Percentiles rank a stretch among this genome's conserved stretches.
These are phyloP conservation scores for Penicillium sumatraense DNA, from an alignment of 2,329 filamentous ascomycete genomes.

Conservation along the genomic window DNA sequence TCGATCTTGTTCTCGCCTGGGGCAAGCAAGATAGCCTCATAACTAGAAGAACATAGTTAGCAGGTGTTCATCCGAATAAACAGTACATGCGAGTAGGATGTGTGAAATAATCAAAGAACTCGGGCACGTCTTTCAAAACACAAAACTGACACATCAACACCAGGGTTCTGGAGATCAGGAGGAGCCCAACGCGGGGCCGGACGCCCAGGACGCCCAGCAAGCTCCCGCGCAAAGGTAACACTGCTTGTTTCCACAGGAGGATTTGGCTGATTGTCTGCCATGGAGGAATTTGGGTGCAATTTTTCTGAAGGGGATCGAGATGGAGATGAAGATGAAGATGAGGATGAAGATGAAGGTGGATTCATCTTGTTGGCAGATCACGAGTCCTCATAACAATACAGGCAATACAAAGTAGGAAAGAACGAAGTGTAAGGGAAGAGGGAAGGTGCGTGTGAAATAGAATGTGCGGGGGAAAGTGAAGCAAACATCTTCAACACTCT, in stretches of 20 bases:
- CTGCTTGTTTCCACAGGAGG: constrained; percentile 12
- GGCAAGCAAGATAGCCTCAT: constrained; percentile 87
- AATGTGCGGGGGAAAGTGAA: neutral
- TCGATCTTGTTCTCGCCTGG: constrained; percentile 94
- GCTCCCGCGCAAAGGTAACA: constrained; percentile 18
- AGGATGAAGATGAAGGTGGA: neutral
- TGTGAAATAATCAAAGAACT: neutral
- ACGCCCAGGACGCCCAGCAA: constrained; percentile 16
- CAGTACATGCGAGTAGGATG: neutral
- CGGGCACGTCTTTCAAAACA: too few relatives aligned
- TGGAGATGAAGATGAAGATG: neutral
- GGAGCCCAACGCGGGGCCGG: constrained; percentile 5
- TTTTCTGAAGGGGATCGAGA: neutral
- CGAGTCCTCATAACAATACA: neutral
- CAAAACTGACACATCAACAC: constrained; percentile 26
- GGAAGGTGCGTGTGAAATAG: neutral
- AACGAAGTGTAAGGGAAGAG: neutral
- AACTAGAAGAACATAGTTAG: constrained; percentile 59
- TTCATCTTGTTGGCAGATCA: neutral
- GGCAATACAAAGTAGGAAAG: too few relatives aligned
- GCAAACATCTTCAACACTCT: too few relatives aligned
- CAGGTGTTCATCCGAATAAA: neutral
- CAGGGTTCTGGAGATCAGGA: constrained; percentile 13
- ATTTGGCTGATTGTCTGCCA: neutral
- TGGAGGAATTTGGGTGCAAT: neutral